Evolutionary conservation across 129 eudicot genomes (phyloP).

Genomic region (Mikania micrantha): DNA sequence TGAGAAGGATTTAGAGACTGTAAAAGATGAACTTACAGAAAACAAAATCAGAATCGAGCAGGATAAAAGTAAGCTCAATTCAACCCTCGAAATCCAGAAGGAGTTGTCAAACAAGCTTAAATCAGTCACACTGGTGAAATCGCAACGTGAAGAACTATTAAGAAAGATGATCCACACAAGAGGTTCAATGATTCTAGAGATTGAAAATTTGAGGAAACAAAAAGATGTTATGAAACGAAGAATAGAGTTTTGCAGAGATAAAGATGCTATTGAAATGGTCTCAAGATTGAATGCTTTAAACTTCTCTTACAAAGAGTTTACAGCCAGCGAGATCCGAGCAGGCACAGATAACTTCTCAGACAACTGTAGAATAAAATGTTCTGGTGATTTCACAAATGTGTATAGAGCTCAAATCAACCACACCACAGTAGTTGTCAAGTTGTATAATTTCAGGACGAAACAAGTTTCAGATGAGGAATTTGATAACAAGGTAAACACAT

Average conservation of each 20-base stretch:
- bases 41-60: slow-evolving; percentile 37
- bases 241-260: slow-evolving; percentile 76
- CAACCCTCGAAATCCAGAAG: slow-evolving; percentile 44
- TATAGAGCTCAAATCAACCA: slow-evolving; percentile 57
- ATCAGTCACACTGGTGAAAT: slow-evolving; percentile 36
- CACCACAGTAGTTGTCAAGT: slow-evolving; percentile 49
- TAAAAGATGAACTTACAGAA: slow-evolving; percentile 42
- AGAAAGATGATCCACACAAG: slow-evolving; percentile 43
- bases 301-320: slow-evolving; percentile 49
- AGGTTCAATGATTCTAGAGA: slow-evolving; percentile 49
- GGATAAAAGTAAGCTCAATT: slow-evolving; percentile 47
- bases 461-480: slow-evolving; percentile 42
- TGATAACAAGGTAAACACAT: slow-evolving; percentile 41
- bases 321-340: slow-evolving; percentile 47
- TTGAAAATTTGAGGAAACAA: slow-evolving; percentile 59
- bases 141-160: slow-evolving; percentile 37
- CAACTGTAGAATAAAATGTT: slow-evolving; percentile 39
- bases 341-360: slow-evolving; percentile 62
- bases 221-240: slow-evolving; percentile 58
- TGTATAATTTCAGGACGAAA: slow-evolving; percentile 17
- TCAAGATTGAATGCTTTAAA: slow-evolving; percentile 23
- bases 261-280: slow-evolving; percentile 55
- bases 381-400: slow-evolving; percentile 40
- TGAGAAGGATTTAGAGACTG: slow-evolving; percentile 39
- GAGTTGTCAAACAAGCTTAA: slow-evolving; percentile 62